These are phyloP conservation scores for Patellaria atrata DNA, from an alignment of 495 filamentous ascomycete species.

Conservation along the genomic window DNA sequence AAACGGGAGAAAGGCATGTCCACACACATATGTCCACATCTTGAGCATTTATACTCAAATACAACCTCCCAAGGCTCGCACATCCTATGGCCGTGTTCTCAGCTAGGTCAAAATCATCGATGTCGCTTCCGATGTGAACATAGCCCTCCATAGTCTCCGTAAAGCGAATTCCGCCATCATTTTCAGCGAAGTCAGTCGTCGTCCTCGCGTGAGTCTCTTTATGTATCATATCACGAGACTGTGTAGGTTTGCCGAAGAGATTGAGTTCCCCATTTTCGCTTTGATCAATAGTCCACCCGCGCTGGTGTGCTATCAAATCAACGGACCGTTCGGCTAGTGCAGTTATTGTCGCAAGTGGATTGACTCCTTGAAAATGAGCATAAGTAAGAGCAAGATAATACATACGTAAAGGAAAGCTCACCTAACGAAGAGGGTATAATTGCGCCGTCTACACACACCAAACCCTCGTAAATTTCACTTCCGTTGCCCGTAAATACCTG, in stretches of 20 bases:
- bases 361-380: constrained; percentile 26
- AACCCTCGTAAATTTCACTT: constrained; percentile 36
- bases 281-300: constrained; percentile 34
- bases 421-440: constrained; percentile 49
- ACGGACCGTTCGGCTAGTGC: constrained; percentile 51
- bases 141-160: constrained; percentile 51
- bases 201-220: constrained; percentile 21
- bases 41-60: constrained; percentile 43
- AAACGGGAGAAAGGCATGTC: no score
- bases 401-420: background rate
- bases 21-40: constrained; percentile 13
- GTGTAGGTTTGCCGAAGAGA: constrained; percentile 19
- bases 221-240: constrained; percentile 6
- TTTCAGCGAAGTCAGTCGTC: constrained; percentile 21
- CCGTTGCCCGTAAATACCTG: constrained; percentile 42
- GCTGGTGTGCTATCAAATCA: constrained; percentile 31
- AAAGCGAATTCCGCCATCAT: constrained; percentile 40
- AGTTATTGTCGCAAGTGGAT: constrained; percentile 57
- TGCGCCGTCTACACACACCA: constrained; percentile 50
- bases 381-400: background rate
- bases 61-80: constrained; percentile 43
- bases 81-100: constrained; percentile 36
- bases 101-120: constrained; percentile 41
- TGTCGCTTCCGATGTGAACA: constrained; percentile 37
- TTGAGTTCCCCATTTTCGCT: constrained; percentile 36